Evolutionary conservation across 23 red algal genomes (phyloP).

Genomic region (Gracilariopsis chorda): DNA sequence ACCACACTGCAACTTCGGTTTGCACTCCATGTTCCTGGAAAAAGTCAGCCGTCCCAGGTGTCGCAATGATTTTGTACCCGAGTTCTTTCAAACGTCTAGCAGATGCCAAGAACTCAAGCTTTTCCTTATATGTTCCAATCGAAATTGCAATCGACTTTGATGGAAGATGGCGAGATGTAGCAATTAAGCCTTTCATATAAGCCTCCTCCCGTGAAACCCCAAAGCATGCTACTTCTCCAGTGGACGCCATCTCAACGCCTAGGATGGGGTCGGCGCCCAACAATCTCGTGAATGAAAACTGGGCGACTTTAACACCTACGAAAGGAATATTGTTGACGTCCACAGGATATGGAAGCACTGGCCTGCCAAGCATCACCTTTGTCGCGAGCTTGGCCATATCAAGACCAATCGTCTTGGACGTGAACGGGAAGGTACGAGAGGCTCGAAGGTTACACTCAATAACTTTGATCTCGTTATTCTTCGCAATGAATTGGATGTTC

Average conservation of each 20-base stretch:
- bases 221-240: slow-evolving; percentile 98
- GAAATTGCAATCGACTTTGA: slow-evolving; percentile 71
- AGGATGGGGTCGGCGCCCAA: slow-evolving; percentile 97
- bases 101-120: slow-evolving; percentile 96
- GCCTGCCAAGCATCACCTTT: slow-evolving; percentile 95
- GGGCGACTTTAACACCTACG: slow-evolving; percentile 95
- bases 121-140: slow-evolving; percentile 97
- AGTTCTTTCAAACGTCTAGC: slow-evolving; percentile 84
- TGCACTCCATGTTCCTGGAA: slow-evolving; percentile 89
- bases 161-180: slow-evolving; percentile 56
- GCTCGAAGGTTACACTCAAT: slow-evolving; percentile 99
- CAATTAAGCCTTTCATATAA: slow-evolving; percentile 90
- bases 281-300: slow-evolving; percentile 96
- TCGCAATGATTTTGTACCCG: slow-evolving; percentile 78
- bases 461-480: slow-evolving; percentile 99
- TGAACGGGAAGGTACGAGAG: slow-evolving; percentile 92
- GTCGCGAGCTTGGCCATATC: slow-evolving; percentile 97
- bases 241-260: slow-evolving; percentile 98
- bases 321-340: slow-evolving; percentile 71
- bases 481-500: slow-evolving; percentile 99
- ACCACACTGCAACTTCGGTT: slow-evolving; percentile 79
- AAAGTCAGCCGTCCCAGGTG: slow-evolving; percentile 98
- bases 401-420: slow-evolving; percentile 94
- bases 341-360: slow-evolving; percentile 85
- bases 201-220: slow-evolving; percentile 92